phyloP scores from a whole-genome alignment of 2,329 filamentous ascomycete genomes.

The Ramularia collo-cygni region DNA sequence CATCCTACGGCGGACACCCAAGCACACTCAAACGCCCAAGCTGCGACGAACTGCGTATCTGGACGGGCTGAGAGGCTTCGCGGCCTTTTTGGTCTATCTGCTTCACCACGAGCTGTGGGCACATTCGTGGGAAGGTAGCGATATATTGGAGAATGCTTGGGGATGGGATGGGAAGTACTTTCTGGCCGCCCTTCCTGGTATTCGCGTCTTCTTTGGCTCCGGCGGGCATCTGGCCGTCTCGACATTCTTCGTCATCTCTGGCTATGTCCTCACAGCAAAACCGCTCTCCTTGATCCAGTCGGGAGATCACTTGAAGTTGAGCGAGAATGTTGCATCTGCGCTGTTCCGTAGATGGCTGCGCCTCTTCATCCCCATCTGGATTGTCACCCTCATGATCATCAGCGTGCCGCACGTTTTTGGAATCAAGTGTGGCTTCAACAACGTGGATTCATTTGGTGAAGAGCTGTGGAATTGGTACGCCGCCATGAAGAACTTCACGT shows the following conservation, averaged over 20 bases:
- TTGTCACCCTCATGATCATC: slow-evolving; percentile 49
- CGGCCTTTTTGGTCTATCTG: slow-evolving; percentile 59
- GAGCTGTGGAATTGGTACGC: slow-evolving; percentile 48
- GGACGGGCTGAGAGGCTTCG: slow-evolving; percentile 61
- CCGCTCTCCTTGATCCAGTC: slow-evolving; percentile 35
- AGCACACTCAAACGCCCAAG: slow-evolving; percentile 10
- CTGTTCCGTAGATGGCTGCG: slow-evolving; percentile 47
- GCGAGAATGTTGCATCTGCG: slow-evolving; percentile 41
- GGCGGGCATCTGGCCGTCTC: slow-evolving; percentile 56
- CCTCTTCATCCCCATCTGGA: slow-evolving; percentile 47
- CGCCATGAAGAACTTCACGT: slow-evolving; percentile 64
- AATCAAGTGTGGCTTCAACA: slow-evolving; percentile 18
- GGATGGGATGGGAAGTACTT: slow-evolving; percentile 45
- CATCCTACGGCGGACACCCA: slow-evolving; percentile 10
- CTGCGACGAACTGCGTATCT: slow-evolving; percentile 52
- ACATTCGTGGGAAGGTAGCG: slow-evolving; percentile 31
- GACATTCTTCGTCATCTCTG: slow-evolving; percentile 47
- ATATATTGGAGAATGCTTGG: slow-evolving; percentile 31
- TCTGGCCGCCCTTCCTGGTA: slow-evolving; percentile 48
- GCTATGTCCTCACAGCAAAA: slow-evolving; percentile 46
- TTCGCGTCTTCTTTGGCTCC: slow-evolving; percentile 52
- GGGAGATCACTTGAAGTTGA: slow-evolving; percentile 23
- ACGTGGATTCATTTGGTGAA: slow-evolving; percentile 37
- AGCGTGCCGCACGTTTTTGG: slow-evolving; percentile 49
- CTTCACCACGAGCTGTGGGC: slow-evolving; percentile 55